Evolutionary conservation across 352 stramenopile species (phyloP).

Genomic region (Phytophthora europaea): DNA sequence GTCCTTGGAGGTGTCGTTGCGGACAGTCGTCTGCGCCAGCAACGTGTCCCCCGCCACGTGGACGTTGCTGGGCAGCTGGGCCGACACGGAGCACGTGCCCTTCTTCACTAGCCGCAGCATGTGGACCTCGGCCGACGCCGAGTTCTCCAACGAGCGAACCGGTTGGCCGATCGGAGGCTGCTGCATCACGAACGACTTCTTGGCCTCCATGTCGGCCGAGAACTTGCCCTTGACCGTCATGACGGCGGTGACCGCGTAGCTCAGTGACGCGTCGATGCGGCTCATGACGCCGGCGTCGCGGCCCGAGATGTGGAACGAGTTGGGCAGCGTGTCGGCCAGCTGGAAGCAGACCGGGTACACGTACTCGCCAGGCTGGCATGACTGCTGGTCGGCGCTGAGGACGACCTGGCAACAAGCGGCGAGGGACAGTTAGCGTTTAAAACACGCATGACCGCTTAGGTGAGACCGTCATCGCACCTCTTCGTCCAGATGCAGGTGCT

Average conservation of each 20-base stretch:
- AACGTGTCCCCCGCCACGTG: conserved; percentile 39
- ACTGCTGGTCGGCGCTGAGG: conserved; percentile 51
- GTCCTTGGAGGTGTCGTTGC: conserved; percentile 40
- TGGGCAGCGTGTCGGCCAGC: conserved; percentile 54
- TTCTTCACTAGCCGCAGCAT: conserved; percentile 44
- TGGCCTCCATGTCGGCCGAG: conserved; percentile 69
- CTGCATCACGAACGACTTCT: conserved; percentile 33
- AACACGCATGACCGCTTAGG: no score
- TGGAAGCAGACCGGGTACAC: conserved; percentile 74
- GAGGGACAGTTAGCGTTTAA: neutral
- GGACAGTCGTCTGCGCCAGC: conserved; percentile 36
- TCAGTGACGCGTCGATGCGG: conserved; percentile 70
- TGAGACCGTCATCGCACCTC: conserved; percentile 25
- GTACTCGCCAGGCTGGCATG: conserved; percentile 74
- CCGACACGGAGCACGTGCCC: conserved; percentile 40
- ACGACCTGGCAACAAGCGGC: conserved; percentile 40
- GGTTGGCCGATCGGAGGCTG: conserved; percentile 35
- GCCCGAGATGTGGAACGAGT: conserved; percentile 51
- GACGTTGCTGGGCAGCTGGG: conserved; percentile 37
- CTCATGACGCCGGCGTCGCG: conserved; percentile 38
- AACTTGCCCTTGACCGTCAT: conserved; percentile 78
- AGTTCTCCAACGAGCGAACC: conserved; percentile 29
- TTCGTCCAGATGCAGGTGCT: conserved; percentile 39
- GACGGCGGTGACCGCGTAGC: conserved; percentile 70
- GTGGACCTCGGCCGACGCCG: conserved; percentile 30